Conservation (phyloP, 805 yeast species). For the Metschnikowia aberdeeniae region DNA sequence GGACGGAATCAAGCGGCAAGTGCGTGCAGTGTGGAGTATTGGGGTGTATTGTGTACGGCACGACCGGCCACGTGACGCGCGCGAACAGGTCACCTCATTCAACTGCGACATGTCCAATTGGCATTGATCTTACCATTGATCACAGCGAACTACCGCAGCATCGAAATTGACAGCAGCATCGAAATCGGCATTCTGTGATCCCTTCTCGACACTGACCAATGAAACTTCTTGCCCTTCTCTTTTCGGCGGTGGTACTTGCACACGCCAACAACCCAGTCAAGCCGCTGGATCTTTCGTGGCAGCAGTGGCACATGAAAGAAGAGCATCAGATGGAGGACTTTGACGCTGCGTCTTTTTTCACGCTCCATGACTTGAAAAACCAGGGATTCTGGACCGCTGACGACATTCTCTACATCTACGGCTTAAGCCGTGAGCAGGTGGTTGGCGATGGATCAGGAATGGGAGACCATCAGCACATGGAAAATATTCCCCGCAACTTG, state of each 20-base stretch:
- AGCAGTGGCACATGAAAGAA: conserved; percentile 83
- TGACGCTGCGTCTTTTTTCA: conserved; percentile 74
- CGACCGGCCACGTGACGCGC: too few species aligned
- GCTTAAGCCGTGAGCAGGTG: conserved; percentile 63
- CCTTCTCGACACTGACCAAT: background rate
- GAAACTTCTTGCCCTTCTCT: background rate
- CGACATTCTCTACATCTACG: conserved; percentile 80
- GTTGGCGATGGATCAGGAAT: conserved; percentile 89
- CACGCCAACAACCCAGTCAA: conserved; percentile 12
- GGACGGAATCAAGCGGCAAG: too few species aligned
- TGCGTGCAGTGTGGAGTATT: too few species aligned
- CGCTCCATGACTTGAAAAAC: conserved; percentile 66
- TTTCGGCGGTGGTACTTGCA: conserved; percentile 4
- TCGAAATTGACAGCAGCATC: background rate
- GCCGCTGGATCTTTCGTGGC: conserved; percentile 56
- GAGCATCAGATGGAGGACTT: conserved; percentile 79
- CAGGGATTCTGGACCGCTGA: conserved; percentile 50
- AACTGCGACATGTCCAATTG: too few species aligned
- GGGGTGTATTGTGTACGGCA: too few species aligned
- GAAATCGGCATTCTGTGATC: background rate
- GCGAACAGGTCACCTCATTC: too few species aligned
- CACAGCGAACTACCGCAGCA: background rate
- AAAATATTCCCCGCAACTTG: conserved; percentile 47
- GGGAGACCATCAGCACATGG: conserved; percentile 67
- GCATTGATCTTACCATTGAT: too few species aligned